These are phyloP conservation scores for Lobosporangium transversale DNA, from an alignment of 192 early-diverging fungal genomes.

Conservation along the genomic window DNA sequence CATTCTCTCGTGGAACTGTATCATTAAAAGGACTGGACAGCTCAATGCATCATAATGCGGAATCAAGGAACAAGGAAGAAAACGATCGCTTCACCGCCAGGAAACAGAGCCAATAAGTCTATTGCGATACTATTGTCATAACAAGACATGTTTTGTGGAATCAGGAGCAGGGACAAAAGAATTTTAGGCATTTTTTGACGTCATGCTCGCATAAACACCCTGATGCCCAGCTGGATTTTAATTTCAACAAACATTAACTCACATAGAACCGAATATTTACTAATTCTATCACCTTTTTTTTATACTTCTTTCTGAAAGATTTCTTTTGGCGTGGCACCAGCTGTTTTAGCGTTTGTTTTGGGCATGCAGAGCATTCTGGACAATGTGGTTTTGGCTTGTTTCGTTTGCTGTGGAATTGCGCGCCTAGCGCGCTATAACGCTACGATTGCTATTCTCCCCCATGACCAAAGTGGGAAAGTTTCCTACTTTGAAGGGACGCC, in stretches of 20 bases:
- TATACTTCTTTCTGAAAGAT: conserved; percentile 42
- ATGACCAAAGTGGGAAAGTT: conserved; percentile 81
- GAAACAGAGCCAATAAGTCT: too few relatives aligned
- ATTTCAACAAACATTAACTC: neutral
- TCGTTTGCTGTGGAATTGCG: conserved; percentile 88
- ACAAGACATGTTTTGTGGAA: too few relatives aligned
- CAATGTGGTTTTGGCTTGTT: conserved; percentile 79
- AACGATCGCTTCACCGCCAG: too few relatives aligned
- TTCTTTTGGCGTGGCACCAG: conserved; percentile 83
- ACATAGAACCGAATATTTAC: neutral
- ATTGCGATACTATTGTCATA: too few relatives aligned
- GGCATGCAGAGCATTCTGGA: conserved; percentile 89
- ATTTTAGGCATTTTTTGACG: conserved; percentile 11
- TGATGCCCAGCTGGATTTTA: conserved; percentile 7
- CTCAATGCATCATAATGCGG: too few relatives aligned
- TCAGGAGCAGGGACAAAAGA: too few relatives aligned
- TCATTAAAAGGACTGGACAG: too few relatives aligned
- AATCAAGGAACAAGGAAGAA: too few relatives aligned
- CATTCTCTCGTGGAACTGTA: too few relatives aligned
- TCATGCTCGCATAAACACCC: conserved; percentile 3
- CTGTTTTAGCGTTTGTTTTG: conserved; percentile 83
- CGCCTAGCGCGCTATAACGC: conserved; percentile 90
- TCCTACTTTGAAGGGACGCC: conserved; percentile 91
- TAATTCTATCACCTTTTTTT: neutral
- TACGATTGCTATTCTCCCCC: conserved; percentile 81